Evolutionary conservation across 1,284 basidiomycete species (phyloP), one percentile per base, ranked within the genome.

Genomic region (Ustilago nuda): DNA sequence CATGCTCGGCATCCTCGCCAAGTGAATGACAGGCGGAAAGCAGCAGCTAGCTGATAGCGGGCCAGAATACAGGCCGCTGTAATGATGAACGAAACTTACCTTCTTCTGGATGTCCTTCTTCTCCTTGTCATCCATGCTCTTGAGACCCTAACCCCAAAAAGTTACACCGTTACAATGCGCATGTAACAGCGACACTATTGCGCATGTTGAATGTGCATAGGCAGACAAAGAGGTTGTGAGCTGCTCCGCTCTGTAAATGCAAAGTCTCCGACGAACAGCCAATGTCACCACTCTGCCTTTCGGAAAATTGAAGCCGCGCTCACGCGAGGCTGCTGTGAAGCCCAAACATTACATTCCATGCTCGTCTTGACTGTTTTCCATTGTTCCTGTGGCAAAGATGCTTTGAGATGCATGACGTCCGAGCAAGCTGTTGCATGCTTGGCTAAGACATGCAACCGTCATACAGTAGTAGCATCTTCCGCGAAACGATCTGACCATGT

Each of bases 101-200:
- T 95, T 95, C 87, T 95, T 94, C 71, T 95, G 91, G 86, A 93
- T 91, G 46, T 89, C 87, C 83, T 91, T 89, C 88, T 91, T 94
- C 87, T 96, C 92, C 66, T 89, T 87, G 59, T 93, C 92, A 60
- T 88, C 89, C 88, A 90, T 91, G 65, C 87, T 86, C 48, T 88
- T 88, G 83, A 95, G 92, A 17, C 90, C 89, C 19, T 87, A 27
- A 27, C 23, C 23, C 23, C 23, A 27, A 27, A 27, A 27, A 27
- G 23, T 27, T 27, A 27, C 23, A 27, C 23, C 23, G 23, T 27
- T 27, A 27, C 23, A 27, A 27, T 27, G 23, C 3, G 23, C 23
- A 27, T 27, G 23, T 27, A 27, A 27, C 23, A 27, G 23, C 3
- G 23, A 27, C 23, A 27, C 23, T 27, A 41, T 17, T 17, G 39